These are phyloP conservation scores for Salvia sclarea DNA, from an alignment of 305 asterid genomes.

Conservation along the genomic window DNA sequence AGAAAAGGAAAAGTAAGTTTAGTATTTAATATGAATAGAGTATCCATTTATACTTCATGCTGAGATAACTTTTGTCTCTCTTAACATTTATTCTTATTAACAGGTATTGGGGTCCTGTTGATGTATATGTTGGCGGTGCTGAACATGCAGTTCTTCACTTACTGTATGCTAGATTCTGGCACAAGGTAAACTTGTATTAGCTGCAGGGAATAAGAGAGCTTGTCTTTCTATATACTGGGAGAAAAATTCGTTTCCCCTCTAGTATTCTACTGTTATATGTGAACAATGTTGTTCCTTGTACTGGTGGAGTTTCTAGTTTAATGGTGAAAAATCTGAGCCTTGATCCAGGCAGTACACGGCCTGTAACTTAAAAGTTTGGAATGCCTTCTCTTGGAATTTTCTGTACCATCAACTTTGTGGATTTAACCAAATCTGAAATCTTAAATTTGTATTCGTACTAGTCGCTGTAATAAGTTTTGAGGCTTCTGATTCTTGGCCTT, in stretches of 20 bases:
- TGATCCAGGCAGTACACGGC: neutral
- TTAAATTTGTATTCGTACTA: neutral
- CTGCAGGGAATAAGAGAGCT: conserved; percentile 9
- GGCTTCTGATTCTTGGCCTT: neutral
- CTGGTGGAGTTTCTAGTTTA: neutral
- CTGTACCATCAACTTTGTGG: neutral
- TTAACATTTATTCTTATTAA: conserved; percentile 19
- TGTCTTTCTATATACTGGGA: neutral
- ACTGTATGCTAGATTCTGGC: conserved; percentile 99
- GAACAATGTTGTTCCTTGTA: neutral
- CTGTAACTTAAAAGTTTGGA: neutral
- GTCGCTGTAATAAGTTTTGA: neutral
- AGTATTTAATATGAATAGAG: conserved; percentile 6
- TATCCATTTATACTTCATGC: conserved; percentile 15
- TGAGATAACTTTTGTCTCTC: conserved; percentile 21
- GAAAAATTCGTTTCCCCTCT: neutral
- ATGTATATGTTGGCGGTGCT: conserved; percentile 98
- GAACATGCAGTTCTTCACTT: conserved; percentile 99
- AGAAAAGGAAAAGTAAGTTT: conserved; percentile 77
- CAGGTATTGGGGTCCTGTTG: conserved; percentile 99
- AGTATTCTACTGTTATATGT: neutral
- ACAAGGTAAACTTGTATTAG: conserved; percentile 61
- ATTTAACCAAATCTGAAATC: neutral
- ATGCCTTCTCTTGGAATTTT: neutral
- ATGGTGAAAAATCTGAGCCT: conserved; percentile 16